Evolutionary conservation across 2,329 filamentous ascomycete genomes (phyloP), one percentile per base, ranked within the genome.

Genomic region (Allantophomopsis cytisporea): DNA sequence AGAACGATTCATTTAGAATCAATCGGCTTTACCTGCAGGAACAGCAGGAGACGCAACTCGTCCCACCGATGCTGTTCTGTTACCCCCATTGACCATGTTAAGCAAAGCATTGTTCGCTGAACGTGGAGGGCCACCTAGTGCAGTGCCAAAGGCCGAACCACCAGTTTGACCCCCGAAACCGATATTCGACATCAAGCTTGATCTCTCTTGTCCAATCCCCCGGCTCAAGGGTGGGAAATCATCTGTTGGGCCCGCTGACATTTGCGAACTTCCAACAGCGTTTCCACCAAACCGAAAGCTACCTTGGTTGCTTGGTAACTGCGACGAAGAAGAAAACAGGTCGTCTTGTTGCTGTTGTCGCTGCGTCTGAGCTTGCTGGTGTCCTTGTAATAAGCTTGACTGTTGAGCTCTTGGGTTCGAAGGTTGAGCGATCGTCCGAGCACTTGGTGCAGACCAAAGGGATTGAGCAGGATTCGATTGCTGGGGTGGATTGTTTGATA

Each of bases 201-300:
- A 58, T 30, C 72, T 68, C 43, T 77, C 73, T 44, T 71, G 69
- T 7, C 65, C 66, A 39, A 76, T 68, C 21, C 79, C 73, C 43
- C 72, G 62, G 47, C 71, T 76, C 40, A 80, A 54, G 14, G 76
- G 75, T 5, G 75, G 75, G 40, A 80, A 80, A 14, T 79, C 76
- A 37, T 80, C 76, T 34, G 66, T 64, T 40, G 60, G 66, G 39
- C 55, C 66, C 16, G 42, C 21, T 37, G 73, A 70, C 5, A 65
- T 55, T 37, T 69, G 53, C 12, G 53, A 53, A 14, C 51, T 40
- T 4, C 52, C 50, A 41, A 54, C 50, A 32, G 54, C 47, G 45
- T 49, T 57, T 23, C 37, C 50, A 13, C 53, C 54, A 48, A 55
- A 57, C 30, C 54, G 47, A 40, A 57, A 58, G 1, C 46, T 47